Percentiles rank a stretch among this genome's conserved stretches.
These are phyloP conservation scores for Xerocomellus intermedius DNA, from an alignment of 768 basidiomycete species.

Conservation along the genomic window DNA sequence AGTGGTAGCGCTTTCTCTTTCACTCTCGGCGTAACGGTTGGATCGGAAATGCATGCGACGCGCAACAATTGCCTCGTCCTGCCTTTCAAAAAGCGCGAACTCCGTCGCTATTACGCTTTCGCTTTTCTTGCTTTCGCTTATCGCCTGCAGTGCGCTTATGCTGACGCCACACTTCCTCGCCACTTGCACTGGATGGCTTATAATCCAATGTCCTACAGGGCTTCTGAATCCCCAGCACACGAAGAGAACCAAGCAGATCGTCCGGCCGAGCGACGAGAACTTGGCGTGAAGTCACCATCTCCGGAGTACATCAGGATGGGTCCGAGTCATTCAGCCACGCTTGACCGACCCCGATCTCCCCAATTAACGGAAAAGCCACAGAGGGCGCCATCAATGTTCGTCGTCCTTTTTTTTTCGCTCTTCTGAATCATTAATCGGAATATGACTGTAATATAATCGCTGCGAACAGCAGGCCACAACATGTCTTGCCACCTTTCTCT, in stretches of 20 bases:
- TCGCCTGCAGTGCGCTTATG: conserved; percentile 19
- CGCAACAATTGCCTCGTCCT: conserved; percentile 12
- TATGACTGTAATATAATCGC: conserved; percentile 17
- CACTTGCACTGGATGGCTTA: conserved; percentile 18
- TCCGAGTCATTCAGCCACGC: conserved; percentile 16
- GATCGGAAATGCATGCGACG: conserved; percentile 10
- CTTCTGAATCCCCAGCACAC: conserved; percentile 29
- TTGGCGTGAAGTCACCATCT: conserved; percentile 16
- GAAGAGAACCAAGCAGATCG: conserved; percentile 22
- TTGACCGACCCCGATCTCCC: conserved; percentile 21
- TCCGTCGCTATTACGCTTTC: conserved; percentile 12
- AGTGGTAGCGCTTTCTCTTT: conserved; percentile 17
- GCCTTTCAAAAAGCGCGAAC: conserved; percentile 12
- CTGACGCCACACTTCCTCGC: conserved; percentile 33
- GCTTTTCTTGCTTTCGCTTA: conserved; percentile 22
- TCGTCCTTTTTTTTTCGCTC: conserved; percentile 11
- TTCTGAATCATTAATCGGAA: conserved; percentile 26
- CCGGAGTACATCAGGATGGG: conserved; percentile 24
- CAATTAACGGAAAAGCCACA: conserved; percentile 20
- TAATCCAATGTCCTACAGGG: conserved; percentile 27
- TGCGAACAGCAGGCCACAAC: conserved; percentile 33
- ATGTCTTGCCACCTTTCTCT: conserved; percentile 34
- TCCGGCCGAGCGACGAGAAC: conserved; percentile 11
- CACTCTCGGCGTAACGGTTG: conserved; percentile 5
- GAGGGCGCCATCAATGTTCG: conserved; percentile 25